Percentiles rank a stretch among this genome's conserved stretches.
These are phyloP conservation scores for Exobasidium rhododendri DNA, from an alignment of 1,284 basidiomycete genomes.

Conservation along the genomic window DNA sequence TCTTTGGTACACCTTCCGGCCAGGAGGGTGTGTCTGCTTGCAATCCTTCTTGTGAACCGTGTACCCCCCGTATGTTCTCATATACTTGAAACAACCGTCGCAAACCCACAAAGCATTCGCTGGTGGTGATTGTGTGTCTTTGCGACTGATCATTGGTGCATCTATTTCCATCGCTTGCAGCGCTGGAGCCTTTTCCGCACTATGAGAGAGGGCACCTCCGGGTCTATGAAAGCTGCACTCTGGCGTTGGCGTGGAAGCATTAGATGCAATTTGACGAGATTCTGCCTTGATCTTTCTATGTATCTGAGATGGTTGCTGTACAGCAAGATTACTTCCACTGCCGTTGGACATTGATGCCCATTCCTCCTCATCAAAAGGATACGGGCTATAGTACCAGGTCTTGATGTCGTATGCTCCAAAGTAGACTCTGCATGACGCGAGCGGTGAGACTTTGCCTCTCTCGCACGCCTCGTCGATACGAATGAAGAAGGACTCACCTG, in stretches of 20 bases:
- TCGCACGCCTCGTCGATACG: too few relatives aligned
- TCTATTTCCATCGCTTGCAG: slow-evolving; percentile 5
- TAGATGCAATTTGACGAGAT: neutral
- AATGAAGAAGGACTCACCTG: too few relatives aligned
- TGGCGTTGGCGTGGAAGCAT: neutral
- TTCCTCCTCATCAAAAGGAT: slow-evolving; percentile 45
- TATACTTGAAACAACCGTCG: slow-evolving; percentile 94
- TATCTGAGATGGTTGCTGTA: neutral
- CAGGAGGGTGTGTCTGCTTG: slow-evolving; percentile 73
- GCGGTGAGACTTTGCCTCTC: too few relatives aligned
- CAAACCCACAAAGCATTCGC: slow-evolving; percentile 63
- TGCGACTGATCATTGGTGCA: neutral
- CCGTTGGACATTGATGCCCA: neutral
- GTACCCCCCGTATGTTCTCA: slow-evolving; percentile 57
- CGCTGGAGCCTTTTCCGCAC: slow-evolving; percentile 9
- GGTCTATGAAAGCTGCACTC: neutral
- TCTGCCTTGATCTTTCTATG: neutral
- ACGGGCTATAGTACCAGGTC: slow-evolving; percentile 54
- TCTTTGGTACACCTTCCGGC: slow-evolving; percentile 81
- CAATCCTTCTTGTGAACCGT: slow-evolving; percentile 64
- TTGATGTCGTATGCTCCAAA: slow-evolving; percentile 53
- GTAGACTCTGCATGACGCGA: slow-evolving; percentile 38
- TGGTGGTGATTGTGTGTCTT: neutral
- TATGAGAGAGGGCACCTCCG: slow-evolving; percentile 8
- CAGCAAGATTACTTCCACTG: neutral